A percentile compares a stretch with the other conserved stretches of the same genome.
Conservation (phyloP, 495 filamentous ascomycete genomes). For the Alectoria sarmentosa region DNA sequence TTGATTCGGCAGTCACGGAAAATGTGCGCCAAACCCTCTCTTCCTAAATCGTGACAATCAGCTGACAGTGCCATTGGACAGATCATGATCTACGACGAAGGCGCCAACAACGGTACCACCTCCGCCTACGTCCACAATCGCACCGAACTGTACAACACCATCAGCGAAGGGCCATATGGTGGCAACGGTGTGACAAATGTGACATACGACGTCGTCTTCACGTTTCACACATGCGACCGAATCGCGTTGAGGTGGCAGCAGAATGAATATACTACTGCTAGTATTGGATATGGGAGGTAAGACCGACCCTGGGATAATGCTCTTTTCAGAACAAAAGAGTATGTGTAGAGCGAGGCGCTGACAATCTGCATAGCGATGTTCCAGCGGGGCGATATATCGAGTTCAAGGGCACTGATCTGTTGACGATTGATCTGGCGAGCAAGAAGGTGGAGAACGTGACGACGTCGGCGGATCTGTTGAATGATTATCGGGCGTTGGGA, state of each 20-base stretch:
- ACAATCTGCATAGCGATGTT: constrained; percentile 1
- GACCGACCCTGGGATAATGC: not conserved
- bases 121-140: constrained; percentile 14
- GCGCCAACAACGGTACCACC: constrained; percentile 18
- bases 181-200: constrained; percentile 20
- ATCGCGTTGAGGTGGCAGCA: constrained; percentile 22
- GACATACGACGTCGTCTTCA: constrained; percentile 22
- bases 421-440: constrained; percentile 19
- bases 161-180: constrained; percentile 13
- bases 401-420: constrained; percentile 19
- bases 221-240: constrained; percentile 19
- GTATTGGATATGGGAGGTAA: constrained; percentile 22
- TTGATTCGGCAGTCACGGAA: constrained; percentile 15
- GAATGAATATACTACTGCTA: constrained; percentile 15
- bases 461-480: constrained; percentile 18
- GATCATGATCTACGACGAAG: constrained; percentile 22
- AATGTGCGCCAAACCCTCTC: not conserved
- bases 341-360: not conserved
- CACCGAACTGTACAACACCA: constrained; percentile 17
- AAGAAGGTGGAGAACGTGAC: constrained; percentile 21
- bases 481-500: constrained; percentile 20
- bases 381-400: constrained; percentile 9
- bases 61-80: not conserved
- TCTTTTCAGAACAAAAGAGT: not conserved
- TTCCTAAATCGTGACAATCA: not conserved